phyloP scores from a whole-genome alignment of 2,329 filamentous ascomycete genomes.

The Nemania serpens region DNA sequence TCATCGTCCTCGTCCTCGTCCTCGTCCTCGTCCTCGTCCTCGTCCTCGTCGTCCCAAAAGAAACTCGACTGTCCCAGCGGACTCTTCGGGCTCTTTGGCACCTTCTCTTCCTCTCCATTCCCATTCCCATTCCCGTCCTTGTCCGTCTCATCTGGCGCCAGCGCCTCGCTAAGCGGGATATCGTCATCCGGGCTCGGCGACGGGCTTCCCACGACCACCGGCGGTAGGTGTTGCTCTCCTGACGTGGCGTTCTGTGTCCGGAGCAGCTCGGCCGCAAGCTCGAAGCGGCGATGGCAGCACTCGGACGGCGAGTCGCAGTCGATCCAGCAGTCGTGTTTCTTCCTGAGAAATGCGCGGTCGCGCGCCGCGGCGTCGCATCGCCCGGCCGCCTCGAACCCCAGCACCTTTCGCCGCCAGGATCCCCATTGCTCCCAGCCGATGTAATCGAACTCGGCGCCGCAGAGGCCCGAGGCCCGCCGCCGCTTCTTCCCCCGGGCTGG shows the following conservation, averaged over 20 bases:
- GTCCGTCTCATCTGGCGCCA: conserved; percentile 11
- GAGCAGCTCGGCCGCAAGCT: conserved; percentile 47
- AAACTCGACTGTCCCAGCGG: conserved; percentile 29
- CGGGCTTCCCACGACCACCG: conserved; percentile 16
- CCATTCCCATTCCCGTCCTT: conserved; percentile 5
- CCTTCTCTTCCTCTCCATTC: conserved; percentile 23
- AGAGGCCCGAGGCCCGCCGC: conserved; percentile 28
- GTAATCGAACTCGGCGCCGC: conserved; percentile 40
- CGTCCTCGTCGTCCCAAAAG: conserved; percentile 27
- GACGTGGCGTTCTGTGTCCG: background rate
- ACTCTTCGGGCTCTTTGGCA: background rate
- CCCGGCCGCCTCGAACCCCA: conserved; percentile 27
- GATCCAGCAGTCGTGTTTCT: conserved; percentile 33
- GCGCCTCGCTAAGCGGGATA: conserved; percentile 26
- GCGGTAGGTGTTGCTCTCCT: conserved; percentile 12
- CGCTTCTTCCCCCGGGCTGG: conserved; percentile 27
- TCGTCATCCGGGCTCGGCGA: conserved; percentile 26
- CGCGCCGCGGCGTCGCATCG: conserved; percentile 39
- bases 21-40: background rate
- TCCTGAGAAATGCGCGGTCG: conserved; percentile 31
- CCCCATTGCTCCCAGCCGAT: conserved; percentile 40
- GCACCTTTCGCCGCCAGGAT: conserved; percentile 38
- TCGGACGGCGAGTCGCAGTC: conserved; percentile 50
- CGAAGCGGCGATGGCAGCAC: conserved; percentile 47
- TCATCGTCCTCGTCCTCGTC: too few relatives aligned